phyloP scores from a whole-genome alignment of 495 filamentous ascomycete species.

The Aspergillus indologenus region DNA sequence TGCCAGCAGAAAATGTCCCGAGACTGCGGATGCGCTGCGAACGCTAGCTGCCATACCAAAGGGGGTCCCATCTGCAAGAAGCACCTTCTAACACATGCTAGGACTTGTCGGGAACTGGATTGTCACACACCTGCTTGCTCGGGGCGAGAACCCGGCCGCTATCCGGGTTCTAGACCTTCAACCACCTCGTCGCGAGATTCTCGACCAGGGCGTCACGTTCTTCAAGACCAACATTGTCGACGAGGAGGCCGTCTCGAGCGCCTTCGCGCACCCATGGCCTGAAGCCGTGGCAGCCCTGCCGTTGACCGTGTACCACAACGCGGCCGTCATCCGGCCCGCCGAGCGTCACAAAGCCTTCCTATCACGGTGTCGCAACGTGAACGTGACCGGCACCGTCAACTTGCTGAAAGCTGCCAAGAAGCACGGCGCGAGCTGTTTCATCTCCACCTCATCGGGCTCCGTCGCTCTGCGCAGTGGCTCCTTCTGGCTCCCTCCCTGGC shows the following conservation, averaged over 20 bases:
- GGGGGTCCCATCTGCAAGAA: neutral
- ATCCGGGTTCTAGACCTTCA: conserved; percentile 55
- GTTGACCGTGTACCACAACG: conserved; percentile 58
- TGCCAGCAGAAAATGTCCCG: too few relatives aligned
- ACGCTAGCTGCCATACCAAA: too few relatives aligned
- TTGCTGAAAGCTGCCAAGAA: conserved; percentile 46
- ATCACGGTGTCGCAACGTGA: conserved; percentile 47
- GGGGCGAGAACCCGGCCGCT: conserved; percentile 50
- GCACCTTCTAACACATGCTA: conserved; percentile 16
- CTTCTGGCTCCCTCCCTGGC: conserved; percentile 52
- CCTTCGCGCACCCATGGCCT: conserved; percentile 53
- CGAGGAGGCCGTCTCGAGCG: conserved; percentile 36
- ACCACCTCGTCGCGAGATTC: conserved; percentile 36
- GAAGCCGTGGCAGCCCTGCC: conserved; percentile 40
- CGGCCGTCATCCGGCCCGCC: conserved; percentile 47
- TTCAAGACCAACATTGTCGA: conserved; percentile 54
- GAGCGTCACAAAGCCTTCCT: conserved; percentile 49
- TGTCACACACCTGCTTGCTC: conserved; percentile 50
- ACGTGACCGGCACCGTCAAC: conserved; percentile 51
- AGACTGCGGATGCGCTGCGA: too few relatives aligned
- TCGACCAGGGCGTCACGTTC: conserved; percentile 41
- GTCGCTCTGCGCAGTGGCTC: conserved; percentile 37
- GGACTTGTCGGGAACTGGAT: conserved; percentile 58
- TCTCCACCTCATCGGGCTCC: conserved; percentile 56
- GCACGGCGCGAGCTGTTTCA: conserved; percentile 48